A percentile compares a stretch with the other conserved stretches of the same genome.
Evolutionary conservation across 345 rosid species (phyloP).

Genomic region (Murraya koenigii): DNA sequence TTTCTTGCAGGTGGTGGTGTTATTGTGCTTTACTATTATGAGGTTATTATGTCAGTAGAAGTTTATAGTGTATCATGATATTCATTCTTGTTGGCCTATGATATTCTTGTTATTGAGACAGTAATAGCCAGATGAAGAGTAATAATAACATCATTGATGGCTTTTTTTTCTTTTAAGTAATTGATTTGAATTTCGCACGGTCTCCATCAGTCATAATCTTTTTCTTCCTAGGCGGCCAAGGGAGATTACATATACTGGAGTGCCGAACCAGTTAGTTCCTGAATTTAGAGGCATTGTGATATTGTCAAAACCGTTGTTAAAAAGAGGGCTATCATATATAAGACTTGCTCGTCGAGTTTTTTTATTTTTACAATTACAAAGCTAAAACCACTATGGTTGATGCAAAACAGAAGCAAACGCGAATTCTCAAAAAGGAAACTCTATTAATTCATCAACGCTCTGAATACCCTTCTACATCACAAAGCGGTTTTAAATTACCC

Average conservation of each 20-base stretch:
- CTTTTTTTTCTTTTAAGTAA: background rate
- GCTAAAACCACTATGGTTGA: too few species aligned
- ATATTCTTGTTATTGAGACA: constrained; percentile 14
- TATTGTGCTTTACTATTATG: background rate
- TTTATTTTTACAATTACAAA: too few species aligned
- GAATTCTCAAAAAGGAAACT: too few species aligned
- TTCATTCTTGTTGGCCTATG: background rate
- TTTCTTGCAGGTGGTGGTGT: constrained; percentile 4
- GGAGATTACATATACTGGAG: background rate
- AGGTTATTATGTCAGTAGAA: background rate
- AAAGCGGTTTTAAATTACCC: too few species aligned
- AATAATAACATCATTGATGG: background rate
- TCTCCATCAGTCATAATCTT: background rate
- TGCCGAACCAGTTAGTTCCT: too few species aligned
- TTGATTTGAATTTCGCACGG: background rate
- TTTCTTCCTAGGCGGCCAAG: background rate
- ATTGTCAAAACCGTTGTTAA: too few species aligned
- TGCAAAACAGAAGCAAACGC: too few species aligned
- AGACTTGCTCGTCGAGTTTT: too few species aligned
- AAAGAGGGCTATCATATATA: too few species aligned
- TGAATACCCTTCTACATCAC: too few species aligned
- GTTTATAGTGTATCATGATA: background rate
- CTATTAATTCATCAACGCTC: too few species aligned
- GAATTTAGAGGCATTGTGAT: too few species aligned
- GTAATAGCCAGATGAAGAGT: background rate